Evolutionary conservation across 352 stramenopile genomes (phyloP), one percentile per base, ranked within the genome.

Genomic region (Phytopythium chamaehyphon): DNA sequence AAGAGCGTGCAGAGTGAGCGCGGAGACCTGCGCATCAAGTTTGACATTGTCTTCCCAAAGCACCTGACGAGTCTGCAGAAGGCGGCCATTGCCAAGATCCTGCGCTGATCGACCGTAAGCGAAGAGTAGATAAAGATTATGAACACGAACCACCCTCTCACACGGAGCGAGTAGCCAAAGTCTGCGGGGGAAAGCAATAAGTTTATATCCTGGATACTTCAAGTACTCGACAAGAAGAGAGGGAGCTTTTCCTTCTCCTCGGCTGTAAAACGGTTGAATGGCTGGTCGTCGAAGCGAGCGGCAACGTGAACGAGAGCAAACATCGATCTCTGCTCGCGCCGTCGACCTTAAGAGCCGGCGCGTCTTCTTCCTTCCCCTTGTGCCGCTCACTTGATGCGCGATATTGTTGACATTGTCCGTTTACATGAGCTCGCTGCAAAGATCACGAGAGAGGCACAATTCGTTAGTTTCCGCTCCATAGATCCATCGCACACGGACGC

Each of bases 41-140:
- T 98, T 66, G 81, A 98, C 61, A 96, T 99, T 18, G 71, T 86
- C 53, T 98, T 99, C 62, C 96, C 96, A 33, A 95, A 95, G 60
- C 75, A 96, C 53, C 76, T 99, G 44, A 96, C 87, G 10, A 73
- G 70, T 8, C 69, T 96, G 12, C 94, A 99, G 69, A 98, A 97
- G 71, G 77, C 72, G 3, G 79, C 83, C n/a, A 62, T 93, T 19
- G 64, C 76, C 43, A 92, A 90, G 62, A 88, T 93, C 55, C 70
- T 93, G 42, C 76, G 74, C 10, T 85, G 76, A 71, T 36, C 3
- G 14, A 35, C 2, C 3, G 9, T 23, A 19, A 36, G 21, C 6
- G 6, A n/a, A 21, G 6, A 22, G 21, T 10, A 24, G 2, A 22
- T 31, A 24, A 47, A 18, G 18, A 8, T 47, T 26, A n/a, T 10